A percentile compares a stretch with the other conserved stretches of the same genome.
These are phyloP conservation scores for Fusarium lateritium DNA, from an alignment of 2,329 filamentous ascomycete species.

Conservation along the genomic window DNA sequence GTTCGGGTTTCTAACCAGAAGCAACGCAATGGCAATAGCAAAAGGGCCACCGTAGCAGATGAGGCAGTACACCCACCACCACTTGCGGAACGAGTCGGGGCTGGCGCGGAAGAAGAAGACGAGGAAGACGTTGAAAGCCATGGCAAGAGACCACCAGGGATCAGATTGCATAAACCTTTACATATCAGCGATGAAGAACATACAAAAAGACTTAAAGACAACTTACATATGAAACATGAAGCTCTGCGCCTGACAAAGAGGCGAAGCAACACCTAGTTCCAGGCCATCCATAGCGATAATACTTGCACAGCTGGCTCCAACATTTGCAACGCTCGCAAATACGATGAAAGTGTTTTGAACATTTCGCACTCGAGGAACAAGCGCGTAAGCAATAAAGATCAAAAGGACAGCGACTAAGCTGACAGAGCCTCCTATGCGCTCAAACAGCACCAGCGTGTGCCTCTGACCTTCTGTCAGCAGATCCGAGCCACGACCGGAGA, in stretches of 20 bases:
- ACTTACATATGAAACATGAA: conserved; percentile 78
- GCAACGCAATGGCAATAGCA: conserved; percentile 74
- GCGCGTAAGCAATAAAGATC: conserved; percentile 67
- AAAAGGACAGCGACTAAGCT: conserved; percentile 66
- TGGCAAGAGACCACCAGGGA: conserved; percentile 83
- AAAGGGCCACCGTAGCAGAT: conserved; percentile 81
- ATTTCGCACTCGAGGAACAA: conserved; percentile 68
- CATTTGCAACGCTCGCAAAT: conserved; percentile 72
- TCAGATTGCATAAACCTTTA: conserved; percentile 83
- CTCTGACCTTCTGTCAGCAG: conserved; percentile 56
- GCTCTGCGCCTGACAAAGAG: conserved; percentile 73
- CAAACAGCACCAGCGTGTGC: conserved; percentile 62
- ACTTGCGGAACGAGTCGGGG: conserved; percentile 78
- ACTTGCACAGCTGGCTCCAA: conserved; percentile 75
- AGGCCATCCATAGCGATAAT: conserved; percentile 79
- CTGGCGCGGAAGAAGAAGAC: conserved; percentile 73
- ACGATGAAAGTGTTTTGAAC: conserved; percentile 75
- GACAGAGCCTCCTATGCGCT: conserved; percentile 68
- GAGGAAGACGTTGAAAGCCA: conserved; percentile 86
- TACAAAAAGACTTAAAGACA: conserved; percentile 50
- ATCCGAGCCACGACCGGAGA: conserved; percentile 43
- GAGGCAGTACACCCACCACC: conserved; percentile 78
- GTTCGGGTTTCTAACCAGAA: conserved; percentile 65
- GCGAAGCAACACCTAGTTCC: conserved; percentile 63
- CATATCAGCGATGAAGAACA: conserved; percentile 59